Evolutionary conservation across 225 moss, liverwort and hornwort genomes (phyloP), one percentile per base, ranked within the genome.

Genomic region (Lunularia cruciata): DNA sequence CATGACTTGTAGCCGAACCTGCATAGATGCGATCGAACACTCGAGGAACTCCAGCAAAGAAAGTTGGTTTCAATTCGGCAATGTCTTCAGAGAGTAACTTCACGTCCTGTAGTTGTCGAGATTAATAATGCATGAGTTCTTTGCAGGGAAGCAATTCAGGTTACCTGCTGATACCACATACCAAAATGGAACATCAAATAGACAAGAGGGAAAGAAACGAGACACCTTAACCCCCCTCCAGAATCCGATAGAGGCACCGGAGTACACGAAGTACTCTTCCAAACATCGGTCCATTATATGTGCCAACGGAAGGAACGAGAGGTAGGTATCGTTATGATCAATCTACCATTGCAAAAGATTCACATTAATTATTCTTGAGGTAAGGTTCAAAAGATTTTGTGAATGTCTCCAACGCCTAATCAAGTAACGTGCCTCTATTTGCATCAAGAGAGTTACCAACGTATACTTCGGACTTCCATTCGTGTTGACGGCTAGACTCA

Each of bases 281-380:
- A 86, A 64, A 11, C 82, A 77, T 51, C 95, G 92, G 56, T 95
- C 95, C 69, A 95, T 92, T 65, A 95, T 95, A 72, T 95, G 95
- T 42, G 95, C 95, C 83, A 95, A 68, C 31, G 95, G 95, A 40
- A 95, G 79, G 75, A 89, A 95, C 39, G 95, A 95, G 67, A 84
- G 88, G 58, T 76, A 95, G 33, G 83, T 66, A 37, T 95, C 95
- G 35, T 70, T 65, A 40, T 73, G 34, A 43, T 67, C 39, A 53
- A 87, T 28, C 91, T 89, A 85, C 43, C 48, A 56, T 25, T 0
- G 15, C n/a, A n/a, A n/a, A n/a, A n/a, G n/a, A n/a, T n/a, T n/a
- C n/a, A n/a, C n/a, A n/a, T n/a, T n/a, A n/a, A n/a, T n/a, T n/a
- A n/a, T n/a, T n/a, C n/a, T n/a, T n/a, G n/a, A n/a, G n/a, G n/a